Evolutionary conservation across 345 rosid genomes (phyloP), one percentile per base, ranked within the genome.

Genomic region (Eucalyptus lansdowneana): DNA sequence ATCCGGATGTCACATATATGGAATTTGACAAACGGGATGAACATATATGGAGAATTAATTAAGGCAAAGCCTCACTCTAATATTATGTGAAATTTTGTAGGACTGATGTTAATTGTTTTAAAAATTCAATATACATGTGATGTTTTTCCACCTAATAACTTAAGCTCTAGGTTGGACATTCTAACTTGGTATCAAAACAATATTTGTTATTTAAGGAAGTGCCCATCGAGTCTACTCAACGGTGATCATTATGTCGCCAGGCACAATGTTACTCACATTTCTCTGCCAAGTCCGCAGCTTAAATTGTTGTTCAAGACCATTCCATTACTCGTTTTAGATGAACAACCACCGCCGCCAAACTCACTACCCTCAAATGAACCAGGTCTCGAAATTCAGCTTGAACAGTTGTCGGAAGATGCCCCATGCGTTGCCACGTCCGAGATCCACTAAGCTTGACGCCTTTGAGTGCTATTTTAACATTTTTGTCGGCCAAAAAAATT

Each of bases 111-210:
- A 29, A 62, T 13, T 62, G 4, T 13, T 62, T 29, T 29, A 13
- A 11, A 60, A 60, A 60, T 4, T 27, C 6, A 60, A 60, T 11
- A 60, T 65, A 65, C 19, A 65, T n/a, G 5, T 65, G 19, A n/a
- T 65, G 0, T 65, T 6, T n/a, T 29, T 65, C 19, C 11, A n/a
- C 5, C 37, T 65, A 65, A 65, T 14, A 65, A n/a, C 76, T 65
- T 65, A n/a, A 65, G 3, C 5, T 14, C 0, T 7, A 14, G 6
- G 3, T 0, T 65, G 76, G 4, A 65, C 72, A n/a, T 13, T 65
- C 72, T 65, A 65, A 65, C 5, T 14, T 7, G 19, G 3, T 65
- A 65, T 29, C 69, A 27, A 62, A 12, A 29, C 34, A 25, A 62
- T 27, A 27, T 60, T 4, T 13, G 72, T n/a, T 65, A 29, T 65